Evolutionary conservation across 2,329 filamentous ascomycete genomes (phyloP).

Genomic region (Claviceps humidiphila): DNA sequence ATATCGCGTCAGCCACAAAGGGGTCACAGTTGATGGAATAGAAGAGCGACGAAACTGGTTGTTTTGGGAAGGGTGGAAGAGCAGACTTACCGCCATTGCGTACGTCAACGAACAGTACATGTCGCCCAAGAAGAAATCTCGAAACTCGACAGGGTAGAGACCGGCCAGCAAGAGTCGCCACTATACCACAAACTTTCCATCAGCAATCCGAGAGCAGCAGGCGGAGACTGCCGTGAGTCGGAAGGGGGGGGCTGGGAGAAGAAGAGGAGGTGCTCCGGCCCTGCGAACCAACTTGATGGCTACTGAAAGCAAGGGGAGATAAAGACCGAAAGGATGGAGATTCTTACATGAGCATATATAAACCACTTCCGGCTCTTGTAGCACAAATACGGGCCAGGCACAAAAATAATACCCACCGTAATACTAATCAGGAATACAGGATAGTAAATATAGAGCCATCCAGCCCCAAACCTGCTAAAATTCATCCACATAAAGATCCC

Average conservation of each 20-base stretch:
- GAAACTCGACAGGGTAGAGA: slow-evolving; percentile 85
- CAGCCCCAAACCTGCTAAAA: slow-evolving; percentile 55
- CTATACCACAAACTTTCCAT: slow-evolving; percentile 25
- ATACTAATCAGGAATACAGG: slow-evolving; percentile 67
- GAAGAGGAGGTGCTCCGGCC: neutral
- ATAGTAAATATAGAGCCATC: slow-evolving; percentile 69
- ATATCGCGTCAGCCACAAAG: neutral
- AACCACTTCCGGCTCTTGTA: slow-evolving; percentile 74
- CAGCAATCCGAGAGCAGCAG: neutral
- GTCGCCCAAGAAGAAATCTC: slow-evolving; percentile 94
- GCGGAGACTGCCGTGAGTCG: neutral
- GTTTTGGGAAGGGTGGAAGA: neutral
- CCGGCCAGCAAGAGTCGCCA: slow-evolving; percentile 78
- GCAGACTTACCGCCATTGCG: slow-evolving; percentile 58
- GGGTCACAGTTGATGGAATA: too few relatives aligned
- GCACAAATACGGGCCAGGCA: slow-evolving; percentile 63
- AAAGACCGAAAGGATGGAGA: neutral
- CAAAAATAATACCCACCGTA: slow-evolving; percentile 54
- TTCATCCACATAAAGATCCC: slow-evolving; percentile 83
- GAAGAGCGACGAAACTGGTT: too few relatives aligned
- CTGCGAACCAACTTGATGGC: too few relatives aligned
- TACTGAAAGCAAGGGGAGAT: too few relatives aligned
- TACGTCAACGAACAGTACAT: slow-evolving; percentile 97
- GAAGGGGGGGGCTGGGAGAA: too few relatives aligned
- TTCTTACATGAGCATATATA: slow-evolving; percentile 69